Base-by-base conservation (phyloP, 2,329 filamentous ascomycete genomes). In the Sporothrix brunneoviolacea region DNA sequence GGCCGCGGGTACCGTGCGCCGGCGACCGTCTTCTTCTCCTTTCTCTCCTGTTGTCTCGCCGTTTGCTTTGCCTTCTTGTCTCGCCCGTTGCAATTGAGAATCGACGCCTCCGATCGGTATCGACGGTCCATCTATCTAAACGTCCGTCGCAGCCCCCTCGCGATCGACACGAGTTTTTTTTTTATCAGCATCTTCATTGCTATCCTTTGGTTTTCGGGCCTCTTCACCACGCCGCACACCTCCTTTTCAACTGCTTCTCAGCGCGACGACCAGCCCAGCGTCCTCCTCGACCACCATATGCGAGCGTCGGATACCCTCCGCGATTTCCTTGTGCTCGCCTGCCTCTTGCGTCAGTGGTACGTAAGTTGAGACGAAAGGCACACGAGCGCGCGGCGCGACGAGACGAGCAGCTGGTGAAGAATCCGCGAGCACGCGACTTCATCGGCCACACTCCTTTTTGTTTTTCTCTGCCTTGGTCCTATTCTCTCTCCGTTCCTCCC, bases 1-100 rank as follows among this genome's bases (percentile, higher is more conserved):
- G 42, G 40, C 48, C 49, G 51, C 46, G 51, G 51, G 46, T 53
- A 38, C 51, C 51, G 51, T 53, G 51, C 46, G 51, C 51, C 51
- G 51, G 41, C 51, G 24, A 49, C 41, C 37, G 8, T 39, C 32
- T 35, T 15, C 15, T 35, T 13, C 10, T 15, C 15, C 32, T n/a
- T 35, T n/a, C 12, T 4, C 32, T 5, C 12, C 15, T 35, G 32
- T 4, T 15, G 7, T 7, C 32, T 8, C 15, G 7, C 12, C 12
- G 5, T n/a, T 15, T 35, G 32, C 10, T 13, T 15, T 15, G 12
- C 12, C 7, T 13, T 8, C 15, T 6, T 13, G 12, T n/a, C 32
- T 35, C 32, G 32, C 12, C 32, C 15, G 32, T 10, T 28, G 24
- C 24, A 5, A 28, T 28, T 28, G 24, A 10, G 24, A 28, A 28